A percentile compares a stretch with the other conserved stretches of the same genome.
These are phyloP conservation scores for Brasilioporus rufonigricans DNA, from an alignment of 768 basidiomycete genomes.

Conservation along the genomic window DNA sequence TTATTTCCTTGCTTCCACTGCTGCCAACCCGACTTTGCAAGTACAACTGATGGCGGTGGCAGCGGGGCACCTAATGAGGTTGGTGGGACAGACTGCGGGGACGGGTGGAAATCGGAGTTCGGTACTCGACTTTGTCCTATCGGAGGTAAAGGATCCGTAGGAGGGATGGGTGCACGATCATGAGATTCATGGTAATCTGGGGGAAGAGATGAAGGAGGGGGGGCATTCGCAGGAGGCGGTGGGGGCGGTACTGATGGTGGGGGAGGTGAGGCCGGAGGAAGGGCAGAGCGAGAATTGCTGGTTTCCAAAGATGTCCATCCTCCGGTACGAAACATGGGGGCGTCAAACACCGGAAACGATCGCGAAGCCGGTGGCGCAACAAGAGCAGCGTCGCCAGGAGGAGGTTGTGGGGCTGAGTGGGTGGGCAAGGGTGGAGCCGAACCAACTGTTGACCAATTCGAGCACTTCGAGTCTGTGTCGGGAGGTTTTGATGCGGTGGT, in stretches of 20 bases:
- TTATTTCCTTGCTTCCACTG: conserved; percentile 38
- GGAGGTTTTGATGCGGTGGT: conserved; percentile 7
- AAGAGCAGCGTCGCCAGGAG: conserved; percentile 9
- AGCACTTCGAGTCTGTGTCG: conserved; percentile 11
- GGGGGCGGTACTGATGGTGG: conserved; percentile 13
- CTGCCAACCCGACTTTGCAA: conserved; percentile 51
- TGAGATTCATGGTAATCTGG: conserved; percentile 9
- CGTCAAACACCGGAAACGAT: conserved; percentile 19
- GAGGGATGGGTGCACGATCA: conserved; percentile 4
- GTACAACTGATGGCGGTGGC: conserved; percentile 20
- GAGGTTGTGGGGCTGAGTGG: conserved; percentile 5
- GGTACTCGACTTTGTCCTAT: not conserved
- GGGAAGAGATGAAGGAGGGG: not conserved
- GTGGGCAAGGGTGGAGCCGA: conserved; percentile 23
- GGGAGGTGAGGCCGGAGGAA: conserved; percentile 23
- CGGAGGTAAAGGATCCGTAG: conserved; percentile 6
- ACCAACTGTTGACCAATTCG: conserved; percentile 17
- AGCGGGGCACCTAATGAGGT: conserved; percentile 12
- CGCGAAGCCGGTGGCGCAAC: conserved; percentile 16
- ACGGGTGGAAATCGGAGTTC: conserved; percentile 13
- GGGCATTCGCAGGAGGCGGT: conserved; percentile 14
- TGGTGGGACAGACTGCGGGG: conserved; percentile 5
- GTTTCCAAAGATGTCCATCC: conserved; percentile 71
- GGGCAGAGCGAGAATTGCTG: conserved; percentile 32
- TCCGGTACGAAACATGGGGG: conserved; percentile 54